These are phyloP conservation scores for Cladosporium colombiae DNA, from an alignment of 2,329 filamentous ascomycete genomes.

Conservation along the genomic window DNA sequence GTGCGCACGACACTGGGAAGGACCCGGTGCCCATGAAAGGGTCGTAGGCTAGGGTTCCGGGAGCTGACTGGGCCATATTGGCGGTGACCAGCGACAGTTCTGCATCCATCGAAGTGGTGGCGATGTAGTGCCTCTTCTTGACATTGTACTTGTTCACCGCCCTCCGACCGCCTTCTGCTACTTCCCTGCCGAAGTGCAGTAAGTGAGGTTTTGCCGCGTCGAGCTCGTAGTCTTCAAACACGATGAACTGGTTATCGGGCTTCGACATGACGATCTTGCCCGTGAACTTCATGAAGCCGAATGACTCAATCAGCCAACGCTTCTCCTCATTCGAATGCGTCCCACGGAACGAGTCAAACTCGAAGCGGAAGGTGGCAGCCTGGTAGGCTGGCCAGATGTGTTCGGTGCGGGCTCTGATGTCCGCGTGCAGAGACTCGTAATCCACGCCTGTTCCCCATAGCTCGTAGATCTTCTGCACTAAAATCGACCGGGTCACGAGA, in stretches of 20 bases:
- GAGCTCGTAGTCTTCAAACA: conserved; percentile 79
- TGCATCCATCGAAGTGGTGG: conserved; percentile 95
- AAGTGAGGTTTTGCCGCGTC: conserved; percentile 56
- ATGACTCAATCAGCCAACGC: conserved; percentile 76
- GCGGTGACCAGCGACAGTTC: conserved; percentile 89
- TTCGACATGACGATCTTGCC: conserved; percentile 76
- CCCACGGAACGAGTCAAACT: conserved; percentile 78
- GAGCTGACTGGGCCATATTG: conserved; percentile 79
- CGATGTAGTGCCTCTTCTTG: conserved; percentile 92
- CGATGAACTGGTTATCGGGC: conserved; percentile 71
- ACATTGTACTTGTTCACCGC: conserved; percentile 75
- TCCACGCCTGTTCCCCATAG: conserved; percentile 76
- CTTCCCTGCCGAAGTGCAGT: conserved; percentile 71
- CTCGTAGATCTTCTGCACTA: conserved; percentile 82
- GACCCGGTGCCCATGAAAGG: conserved; percentile 95
- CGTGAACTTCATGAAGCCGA: conserved; percentile 73
- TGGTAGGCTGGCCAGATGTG: conserved; percentile 69
- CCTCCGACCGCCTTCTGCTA: conserved; percentile 68
- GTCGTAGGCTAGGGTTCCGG: conserved; percentile 87
- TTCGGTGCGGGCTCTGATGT: conserved; percentile 60
- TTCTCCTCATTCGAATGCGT: conserved; percentile 66
- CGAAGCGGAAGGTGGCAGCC: conserved; percentile 75
- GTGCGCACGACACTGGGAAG: conserved; percentile 84
- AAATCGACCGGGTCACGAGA: conserved; percentile 74
- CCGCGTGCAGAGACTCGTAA: conserved; percentile 68